phyloP scores from a whole-genome alignment of 148 eudicot genomes.

The Heliamphora exappendiculata region DNA sequence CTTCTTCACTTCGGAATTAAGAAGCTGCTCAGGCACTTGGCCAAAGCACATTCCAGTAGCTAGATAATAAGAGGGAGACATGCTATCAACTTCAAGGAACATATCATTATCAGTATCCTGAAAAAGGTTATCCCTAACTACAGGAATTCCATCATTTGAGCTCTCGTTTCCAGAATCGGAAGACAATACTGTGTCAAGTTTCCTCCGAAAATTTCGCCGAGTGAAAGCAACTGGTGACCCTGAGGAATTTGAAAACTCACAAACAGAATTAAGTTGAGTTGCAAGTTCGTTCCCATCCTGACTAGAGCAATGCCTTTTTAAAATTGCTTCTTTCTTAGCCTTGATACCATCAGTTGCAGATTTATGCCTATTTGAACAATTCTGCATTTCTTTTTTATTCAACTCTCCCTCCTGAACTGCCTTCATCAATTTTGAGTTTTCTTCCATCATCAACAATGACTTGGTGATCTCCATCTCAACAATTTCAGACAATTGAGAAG shows the following conservation, averaged over 20 bases:
- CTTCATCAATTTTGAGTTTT: conserved; percentile 29
- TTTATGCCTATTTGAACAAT: conserved; percentile 16
- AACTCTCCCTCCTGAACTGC: conserved; percentile 39
- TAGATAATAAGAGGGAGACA: conserved; percentile 20
- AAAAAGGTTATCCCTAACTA: conserved; percentile 14
- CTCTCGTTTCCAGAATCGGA: conserved; percentile 72
- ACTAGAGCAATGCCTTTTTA: conserved; percentile 35
- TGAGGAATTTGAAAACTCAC: conserved; percentile 42
- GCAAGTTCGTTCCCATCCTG: conserved; percentile 36
- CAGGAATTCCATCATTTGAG: conserved; percentile 23
- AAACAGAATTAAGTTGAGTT: conserved; percentile 22
- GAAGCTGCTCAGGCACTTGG: conserved; percentile 8
- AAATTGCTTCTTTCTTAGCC: conserved; percentile 72
- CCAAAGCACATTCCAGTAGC: conserved; percentile 18
- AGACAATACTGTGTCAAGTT: conserved; percentile 37
- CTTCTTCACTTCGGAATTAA: conserved; percentile 17
- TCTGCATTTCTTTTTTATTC: conserved; percentile 11
- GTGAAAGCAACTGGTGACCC: conserved; percentile 59
- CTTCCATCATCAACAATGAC: conserved; percentile 40
- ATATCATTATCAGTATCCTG: conserved; percentile 16
- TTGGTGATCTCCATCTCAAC: conserved; percentile 68
- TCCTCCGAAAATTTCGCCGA: conserved; percentile 48
- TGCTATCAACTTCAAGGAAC: conserved; percentile 21
- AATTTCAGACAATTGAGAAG: conserved; percentile 62
- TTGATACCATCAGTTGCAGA: conserved; percentile 33